phyloP scores from a whole-genome alignment of 306 rosid genomes.

The Citrullus colocynthis region DNA sequence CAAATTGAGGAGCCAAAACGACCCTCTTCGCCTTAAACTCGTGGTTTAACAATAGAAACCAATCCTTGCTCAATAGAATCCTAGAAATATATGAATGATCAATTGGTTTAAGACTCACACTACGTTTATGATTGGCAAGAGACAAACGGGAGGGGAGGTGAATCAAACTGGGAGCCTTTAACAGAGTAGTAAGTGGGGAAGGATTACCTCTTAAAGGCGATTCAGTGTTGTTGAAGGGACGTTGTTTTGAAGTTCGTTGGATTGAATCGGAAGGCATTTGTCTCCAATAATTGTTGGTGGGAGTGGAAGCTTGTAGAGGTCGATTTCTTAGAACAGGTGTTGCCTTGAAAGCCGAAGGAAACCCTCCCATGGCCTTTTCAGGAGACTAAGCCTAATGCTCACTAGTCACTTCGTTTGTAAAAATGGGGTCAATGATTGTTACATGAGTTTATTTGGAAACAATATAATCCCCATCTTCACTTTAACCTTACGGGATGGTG shows the following conservation, averaged over 20 bases:
- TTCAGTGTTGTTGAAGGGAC: background rate
- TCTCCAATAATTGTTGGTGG: background rate
- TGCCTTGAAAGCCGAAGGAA: conserved; percentile 31
- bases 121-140: conserved; percentile 1
- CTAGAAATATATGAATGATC: conserved; percentile 39
- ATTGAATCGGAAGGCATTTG: background rate
- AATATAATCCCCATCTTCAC: too few species aligned
- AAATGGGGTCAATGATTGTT: background rate
- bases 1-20: conserved; percentile 31
- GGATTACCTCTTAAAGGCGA: conserved; percentile 28
- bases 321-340: conserved; percentile 21
- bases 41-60: conserved; percentile 49
- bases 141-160: conserved; percentile 2
- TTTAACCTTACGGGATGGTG: too few species aligned
- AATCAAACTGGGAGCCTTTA: conserved; percentile 7
- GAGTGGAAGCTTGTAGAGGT: conserved; percentile 14
- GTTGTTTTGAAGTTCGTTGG: background rate
- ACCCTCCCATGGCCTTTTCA: conserved; percentile 25
- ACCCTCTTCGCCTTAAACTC: conserved; percentile 30
- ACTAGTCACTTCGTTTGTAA: background rate
- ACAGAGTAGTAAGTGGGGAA: conserved; percentile 3
- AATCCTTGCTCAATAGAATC: conserved; percentile 45
- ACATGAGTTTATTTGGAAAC: too few species aligned
- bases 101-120: conserved; percentile 9
- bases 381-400: background rate